These are phyloP conservation scores for Cystofilobasidium ferigula DNA, from an alignment of 768 basidiomycete species.

Conservation along the genomic window DNA sequence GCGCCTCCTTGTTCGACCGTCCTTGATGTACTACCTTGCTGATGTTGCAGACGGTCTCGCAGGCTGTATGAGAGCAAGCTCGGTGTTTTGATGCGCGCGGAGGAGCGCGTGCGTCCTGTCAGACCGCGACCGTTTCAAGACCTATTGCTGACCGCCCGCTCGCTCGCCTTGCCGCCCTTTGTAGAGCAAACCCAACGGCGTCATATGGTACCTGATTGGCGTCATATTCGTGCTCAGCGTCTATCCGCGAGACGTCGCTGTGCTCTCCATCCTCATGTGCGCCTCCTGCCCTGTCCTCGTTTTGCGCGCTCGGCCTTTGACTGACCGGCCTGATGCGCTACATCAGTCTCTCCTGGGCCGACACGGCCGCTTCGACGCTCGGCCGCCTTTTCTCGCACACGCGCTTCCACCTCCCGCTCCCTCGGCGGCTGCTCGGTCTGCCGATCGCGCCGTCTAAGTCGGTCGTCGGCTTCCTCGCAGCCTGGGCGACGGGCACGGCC, in stretches of 20 bases:
- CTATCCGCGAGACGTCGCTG: constrained; percentile 76
- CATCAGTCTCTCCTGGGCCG: constrained; percentile 81
- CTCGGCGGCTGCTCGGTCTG: constrained; percentile 40
- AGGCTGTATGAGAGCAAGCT: constrained; percentile 18
- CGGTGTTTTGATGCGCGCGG: constrained; percentile 14
- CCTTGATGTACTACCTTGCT: neutral
- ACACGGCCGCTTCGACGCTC: constrained; percentile 83
- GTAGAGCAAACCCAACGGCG: constrained; percentile 62
- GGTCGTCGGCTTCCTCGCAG: constrained; percentile 71
- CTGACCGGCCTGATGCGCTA: constrained; percentile 8
- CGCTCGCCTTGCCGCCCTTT: neutral
- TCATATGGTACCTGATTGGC: constrained; percentile 83
- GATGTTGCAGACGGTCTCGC: neutral
- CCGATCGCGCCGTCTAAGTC: constrained; percentile 66
- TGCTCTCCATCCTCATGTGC: constrained; percentile 80
- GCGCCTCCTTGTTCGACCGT: constrained; percentile 24
- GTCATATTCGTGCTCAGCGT: constrained; percentile 62
- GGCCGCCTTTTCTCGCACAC: constrained; percentile 68
- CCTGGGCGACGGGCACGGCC: constrained; percentile 56
- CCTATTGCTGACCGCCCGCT: neutral
- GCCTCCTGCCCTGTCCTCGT: constrained; percentile 35
- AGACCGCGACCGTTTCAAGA: too few species aligned
- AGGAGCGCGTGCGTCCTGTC: constrained; percentile 15
- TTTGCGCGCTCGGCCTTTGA: constrained; percentile 1
- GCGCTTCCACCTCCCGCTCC: constrained; percentile 50